A percentile compares a stretch with the other conserved stretches of the same genome.
Evolutionary conservation across 805 yeast species (phyloP).

Genomic region (Candida qinlingensis): DNA sequence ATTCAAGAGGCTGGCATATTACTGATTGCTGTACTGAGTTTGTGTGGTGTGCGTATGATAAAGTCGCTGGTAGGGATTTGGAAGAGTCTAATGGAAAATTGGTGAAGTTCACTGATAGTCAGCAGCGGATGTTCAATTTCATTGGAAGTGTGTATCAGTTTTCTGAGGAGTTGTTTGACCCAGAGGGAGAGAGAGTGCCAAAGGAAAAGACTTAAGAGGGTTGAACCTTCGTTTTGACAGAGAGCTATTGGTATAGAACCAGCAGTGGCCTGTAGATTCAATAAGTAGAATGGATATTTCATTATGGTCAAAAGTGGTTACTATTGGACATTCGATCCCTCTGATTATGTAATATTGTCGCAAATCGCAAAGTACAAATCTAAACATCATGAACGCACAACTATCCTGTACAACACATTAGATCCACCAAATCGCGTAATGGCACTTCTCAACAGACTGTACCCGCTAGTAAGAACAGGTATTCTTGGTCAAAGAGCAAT

Average conservation of each 20-base stretch:
- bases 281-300: no score
- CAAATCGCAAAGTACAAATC: no score
- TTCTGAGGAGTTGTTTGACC: not conserved
- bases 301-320: no score
- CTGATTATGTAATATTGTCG: no score
- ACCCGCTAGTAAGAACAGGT: not conserved
- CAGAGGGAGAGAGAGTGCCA: not conserved
- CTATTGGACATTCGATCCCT: no score
- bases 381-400: no score
- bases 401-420: not conserved
- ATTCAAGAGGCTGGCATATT: conserved; percentile 40
- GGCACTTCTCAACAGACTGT: not conserved
- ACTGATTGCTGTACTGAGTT: conserved; percentile 42
- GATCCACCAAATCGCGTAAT: not conserved
- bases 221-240: no score
- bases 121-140: not conserved
- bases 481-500: no score
- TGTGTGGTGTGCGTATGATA: conserved; percentile 55
- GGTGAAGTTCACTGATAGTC: not conserved
- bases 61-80: conserved; percentile 35
- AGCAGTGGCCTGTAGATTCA: no score
- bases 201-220: no score
- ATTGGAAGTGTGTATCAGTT: not conserved
- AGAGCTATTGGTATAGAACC: no score
- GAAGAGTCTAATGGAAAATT: conserved; percentile 17